phyloP scores from a whole-genome alignment of 805 yeast species.

The Blastobotrys robertii region DNA sequence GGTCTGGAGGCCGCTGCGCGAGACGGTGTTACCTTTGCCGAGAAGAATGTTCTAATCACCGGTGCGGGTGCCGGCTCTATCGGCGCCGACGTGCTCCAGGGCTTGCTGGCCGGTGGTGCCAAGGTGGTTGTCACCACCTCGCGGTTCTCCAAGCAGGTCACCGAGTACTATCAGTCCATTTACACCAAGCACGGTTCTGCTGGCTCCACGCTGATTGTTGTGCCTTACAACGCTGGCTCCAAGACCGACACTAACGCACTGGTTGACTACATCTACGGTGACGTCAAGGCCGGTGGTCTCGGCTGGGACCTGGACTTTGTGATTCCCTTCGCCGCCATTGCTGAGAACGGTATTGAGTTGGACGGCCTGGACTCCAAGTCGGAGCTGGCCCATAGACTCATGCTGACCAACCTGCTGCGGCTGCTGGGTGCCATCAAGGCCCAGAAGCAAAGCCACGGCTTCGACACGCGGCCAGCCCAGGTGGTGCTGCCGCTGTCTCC shows the following conservation, averaged over 20 bases:
- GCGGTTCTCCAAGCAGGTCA: slow-evolving; percentile 84
- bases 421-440: slow-evolving; percentile 83
- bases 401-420: slow-evolving; percentile 92
- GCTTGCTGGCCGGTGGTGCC: slow-evolving; percentile 95
- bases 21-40: slow-evolving; percentile 84
- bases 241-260: slow-evolving; percentile 85
- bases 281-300: slow-evolving; percentile 75
- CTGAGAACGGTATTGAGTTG: slow-evolving; percentile 95
- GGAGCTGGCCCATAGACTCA: slow-evolving; percentile 96
- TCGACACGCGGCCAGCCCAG: slow-evolving; percentile 97
- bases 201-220: slow-evolving; percentile 88
- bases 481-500: slow-evolving; percentile 95
- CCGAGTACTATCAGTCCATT: slow-evolving; percentile 90
- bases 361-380: slow-evolving; percentile 90
- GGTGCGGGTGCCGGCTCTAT: slow-evolving; percentile 99
- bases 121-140: slow-evolving; percentile 94
- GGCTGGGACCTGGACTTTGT: slow-evolving; percentile 97
- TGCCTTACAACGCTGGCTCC: slow-evolving; percentile 98
- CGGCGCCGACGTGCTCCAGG: slow-evolving; percentile 94
- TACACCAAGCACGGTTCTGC: slow-evolving; percentile 89
- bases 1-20: slow-evolving; percentile 91
- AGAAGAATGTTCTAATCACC: slow-evolving; percentile 81
- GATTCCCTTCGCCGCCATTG: slow-evolving; percentile 98
- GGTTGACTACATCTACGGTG: slow-evolving; percentile 75
- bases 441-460: slow-evolving; percentile 64